A percentile compares a stretch with the other conserved stretches of the same genome.
phyloP scores from a whole-genome alignment of 495 filamentous ascomycete species.

The Geopyxis carbonaria region DNA sequence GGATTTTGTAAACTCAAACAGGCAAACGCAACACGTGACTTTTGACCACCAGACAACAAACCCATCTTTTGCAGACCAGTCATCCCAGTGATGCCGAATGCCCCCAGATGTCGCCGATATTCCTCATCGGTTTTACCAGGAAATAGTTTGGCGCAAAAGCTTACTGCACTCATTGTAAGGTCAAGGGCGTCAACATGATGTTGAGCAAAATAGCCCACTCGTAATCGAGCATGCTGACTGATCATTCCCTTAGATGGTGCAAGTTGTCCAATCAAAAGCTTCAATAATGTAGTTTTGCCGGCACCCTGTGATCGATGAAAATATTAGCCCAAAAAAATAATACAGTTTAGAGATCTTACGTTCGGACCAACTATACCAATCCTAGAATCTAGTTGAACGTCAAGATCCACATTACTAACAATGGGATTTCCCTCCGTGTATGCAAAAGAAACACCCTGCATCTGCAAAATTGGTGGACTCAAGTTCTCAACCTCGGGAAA shows the following conservation, averaged over 20 bases:
- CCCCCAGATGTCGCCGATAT: slow-evolving; percentile 86
- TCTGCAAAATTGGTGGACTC: slow-evolving; percentile 93
- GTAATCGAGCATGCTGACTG: slow-evolving; percentile 67
- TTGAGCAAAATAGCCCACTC: slow-evolving; percentile 94
- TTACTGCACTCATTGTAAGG: slow-evolving; percentile 68
- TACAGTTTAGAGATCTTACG: slow-evolving; percentile 9
- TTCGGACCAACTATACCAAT: slow-evolving; percentile 98
- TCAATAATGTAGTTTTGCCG: slow-evolving; percentile 92
- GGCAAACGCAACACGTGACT: slow-evolving; percentile 93
- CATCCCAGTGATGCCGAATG: slow-evolving; percentile 95
- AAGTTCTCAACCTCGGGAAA: slow-evolving; percentile 98
- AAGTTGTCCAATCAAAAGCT: slow-evolving; percentile 80
- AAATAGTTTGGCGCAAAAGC: slow-evolving; percentile 87
- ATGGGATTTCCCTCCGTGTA: slow-evolving; percentile 69
- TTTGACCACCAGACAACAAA: slow-evolving; percentile 88
- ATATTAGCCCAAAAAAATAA: neutral
- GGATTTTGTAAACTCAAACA: slow-evolving; percentile 83
- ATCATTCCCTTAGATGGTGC: slow-evolving; percentile 62
- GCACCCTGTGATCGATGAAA: slow-evolving; percentile 37
- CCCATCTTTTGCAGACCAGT: slow-evolving; percentile 95
- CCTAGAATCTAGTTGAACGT: slow-evolving; percentile 93
- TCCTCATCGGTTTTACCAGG: slow-evolving; percentile 89
- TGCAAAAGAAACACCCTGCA: slow-evolving; percentile 81
- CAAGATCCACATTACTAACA: slow-evolving; percentile 72
- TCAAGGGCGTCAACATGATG: slow-evolving; percentile 97